phyloP scores from a whole-genome alignment of 163 green algal species.

The Prototheca wickerhamii region DNA sequence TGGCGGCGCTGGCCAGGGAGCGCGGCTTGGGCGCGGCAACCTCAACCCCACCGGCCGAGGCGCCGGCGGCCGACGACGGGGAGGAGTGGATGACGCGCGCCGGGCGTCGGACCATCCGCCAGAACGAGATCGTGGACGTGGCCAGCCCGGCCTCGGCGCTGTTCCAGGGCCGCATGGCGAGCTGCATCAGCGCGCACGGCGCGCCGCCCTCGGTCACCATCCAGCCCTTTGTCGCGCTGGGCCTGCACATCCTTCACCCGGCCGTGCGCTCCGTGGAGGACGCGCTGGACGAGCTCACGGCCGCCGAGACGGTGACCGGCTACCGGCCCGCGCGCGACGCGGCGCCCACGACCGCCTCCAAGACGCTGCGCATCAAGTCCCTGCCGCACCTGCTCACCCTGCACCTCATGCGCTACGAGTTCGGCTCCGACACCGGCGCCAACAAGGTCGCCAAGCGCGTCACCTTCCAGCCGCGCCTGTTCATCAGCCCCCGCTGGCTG shows the following conservation, averaged over 20 bases:
- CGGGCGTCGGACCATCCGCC: constrained; percentile 14
- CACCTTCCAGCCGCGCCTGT: constrained; percentile 14
- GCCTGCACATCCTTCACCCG: constrained; percentile 34
- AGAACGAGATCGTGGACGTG: neutral
- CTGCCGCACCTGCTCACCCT: constrained; percentile 43
- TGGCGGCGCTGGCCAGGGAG: constrained; percentile 9
- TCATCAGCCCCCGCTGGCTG: constrained; percentile 23
- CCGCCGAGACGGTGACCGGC: constrained; percentile 31
- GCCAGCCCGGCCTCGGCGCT: constrained; percentile 14
- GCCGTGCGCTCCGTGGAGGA: constrained; percentile 27
- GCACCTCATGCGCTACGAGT: constrained; percentile 47
- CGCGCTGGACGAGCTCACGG: constrained; percentile 30
- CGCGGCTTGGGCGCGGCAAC: neutral
- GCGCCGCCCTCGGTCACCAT: constrained; percentile 28
- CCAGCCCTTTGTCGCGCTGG: constrained; percentile 38
- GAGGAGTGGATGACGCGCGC: constrained; percentile 28
- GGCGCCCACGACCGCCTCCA: constrained; percentile 25
- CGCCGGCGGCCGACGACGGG: constrained; percentile 5
- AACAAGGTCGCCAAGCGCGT: constrained; percentile 19
- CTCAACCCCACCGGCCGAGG: neutral
- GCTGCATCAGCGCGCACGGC: constrained; percentile 17
- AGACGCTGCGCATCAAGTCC: constrained; percentile 31
- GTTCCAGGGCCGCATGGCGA: constrained; percentile 14
- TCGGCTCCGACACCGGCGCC: neutral
- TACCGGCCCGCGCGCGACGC: constrained; percentile 29